Evolutionary conservation across 2,329 filamentous ascomycete species (phyloP).

Genomic region (Fusarium sp.): DNA sequence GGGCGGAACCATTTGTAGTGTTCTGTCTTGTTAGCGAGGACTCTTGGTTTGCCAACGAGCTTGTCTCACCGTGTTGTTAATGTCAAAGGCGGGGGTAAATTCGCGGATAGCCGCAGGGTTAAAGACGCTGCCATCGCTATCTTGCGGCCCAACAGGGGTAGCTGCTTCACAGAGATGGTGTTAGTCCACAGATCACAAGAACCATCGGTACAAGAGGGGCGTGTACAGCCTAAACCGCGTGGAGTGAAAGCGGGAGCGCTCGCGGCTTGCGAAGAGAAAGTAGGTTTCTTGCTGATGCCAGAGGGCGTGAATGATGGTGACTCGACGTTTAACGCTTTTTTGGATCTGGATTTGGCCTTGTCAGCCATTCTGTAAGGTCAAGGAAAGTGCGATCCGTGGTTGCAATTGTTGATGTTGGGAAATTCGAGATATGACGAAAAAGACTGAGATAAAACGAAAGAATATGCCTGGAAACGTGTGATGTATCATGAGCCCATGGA

Average conservation of each 20-base stretch:
- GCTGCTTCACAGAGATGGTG: slow-evolving; percentile 44
- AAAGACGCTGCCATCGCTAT: slow-evolving; percentile 59
- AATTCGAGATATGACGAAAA: neutral
- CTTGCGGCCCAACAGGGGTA: slow-evolving; percentile 55
- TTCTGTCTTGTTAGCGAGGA: slow-evolving; percentile 45
- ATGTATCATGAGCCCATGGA: neutral
- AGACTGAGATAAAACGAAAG: neutral
- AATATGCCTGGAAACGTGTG: slow-evolving; percentile 7
- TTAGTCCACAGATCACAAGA: slow-evolving; percentile 21
- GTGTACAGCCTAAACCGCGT: slow-evolving; percentile 63
- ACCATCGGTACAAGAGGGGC: neutral
- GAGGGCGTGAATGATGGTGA: slow-evolving; percentile 93
- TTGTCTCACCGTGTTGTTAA: slow-evolving; percentile 59
- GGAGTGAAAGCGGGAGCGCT: slow-evolving; percentile 89
- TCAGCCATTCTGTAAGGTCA: slow-evolving; percentile 30
- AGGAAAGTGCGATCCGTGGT: neutral
- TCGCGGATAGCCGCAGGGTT: slow-evolving; percentile 69
- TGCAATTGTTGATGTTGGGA: neutral
- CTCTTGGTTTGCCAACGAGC: neutral
- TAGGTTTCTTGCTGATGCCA: slow-evolving; percentile 71
- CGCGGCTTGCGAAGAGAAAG: slow-evolving; percentile 90
- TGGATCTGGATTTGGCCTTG: slow-evolving; percentile 55
- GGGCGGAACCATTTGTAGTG: slow-evolving; percentile 59
- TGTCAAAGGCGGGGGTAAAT: slow-evolving; percentile 69
- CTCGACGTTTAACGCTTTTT: slow-evolving; percentile 91